Conservation (phyloP, 345 rosid species). For the Eucalyptus cladocalyx region DNA sequence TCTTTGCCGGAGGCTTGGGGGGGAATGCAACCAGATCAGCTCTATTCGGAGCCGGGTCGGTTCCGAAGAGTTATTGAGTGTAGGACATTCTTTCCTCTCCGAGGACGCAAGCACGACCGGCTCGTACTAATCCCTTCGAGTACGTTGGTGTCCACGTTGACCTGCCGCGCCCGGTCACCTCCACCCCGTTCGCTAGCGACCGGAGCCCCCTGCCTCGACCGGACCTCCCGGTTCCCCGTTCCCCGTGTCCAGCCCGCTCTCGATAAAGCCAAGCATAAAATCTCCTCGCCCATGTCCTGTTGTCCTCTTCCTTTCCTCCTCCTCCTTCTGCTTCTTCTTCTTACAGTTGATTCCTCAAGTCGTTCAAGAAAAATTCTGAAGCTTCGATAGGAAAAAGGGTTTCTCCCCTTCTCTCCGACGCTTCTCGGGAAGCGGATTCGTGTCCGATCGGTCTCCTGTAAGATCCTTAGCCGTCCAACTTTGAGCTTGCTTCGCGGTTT, state of each 20-base stretch:
- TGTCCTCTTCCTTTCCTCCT: background rate
- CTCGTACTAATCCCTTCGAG: background rate
- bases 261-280: background rate
- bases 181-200: background rate
- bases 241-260: background rate
- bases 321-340: background rate
- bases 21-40: background rate
- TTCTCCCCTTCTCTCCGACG: background rate
- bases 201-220: background rate
- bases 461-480: background rate
- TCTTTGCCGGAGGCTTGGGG: background rate
- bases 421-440: background rate
- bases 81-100: background rate
- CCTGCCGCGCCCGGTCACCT: background rate
- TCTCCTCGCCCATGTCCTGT: background rate
- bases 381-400: background rate
- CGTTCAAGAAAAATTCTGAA: background rate
- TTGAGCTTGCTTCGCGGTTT: background rate
- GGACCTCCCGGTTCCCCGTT: background rate
- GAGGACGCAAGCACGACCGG: background rate
- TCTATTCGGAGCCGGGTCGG: too few species aligned
- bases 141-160: background rate
- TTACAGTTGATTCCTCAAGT: background rate
- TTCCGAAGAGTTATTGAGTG: background rate
- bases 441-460: background rate